Conservation (phyloP, 306 rosid species). For the Benincasa hispida region DNA sequence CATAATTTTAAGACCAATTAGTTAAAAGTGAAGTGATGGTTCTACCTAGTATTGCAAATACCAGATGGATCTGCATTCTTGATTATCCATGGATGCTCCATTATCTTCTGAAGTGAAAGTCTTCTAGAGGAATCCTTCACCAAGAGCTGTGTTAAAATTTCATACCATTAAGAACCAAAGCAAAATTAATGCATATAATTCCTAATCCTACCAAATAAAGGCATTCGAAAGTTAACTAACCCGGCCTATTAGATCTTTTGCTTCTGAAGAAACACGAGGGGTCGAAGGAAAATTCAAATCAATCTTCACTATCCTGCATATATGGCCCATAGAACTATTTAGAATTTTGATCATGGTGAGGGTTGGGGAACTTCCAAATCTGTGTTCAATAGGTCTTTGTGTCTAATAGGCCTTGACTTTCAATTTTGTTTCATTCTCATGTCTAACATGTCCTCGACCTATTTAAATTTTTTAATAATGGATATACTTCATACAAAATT, state of each 20-base stretch:
- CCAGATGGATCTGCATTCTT: slow-evolving; percentile 54
- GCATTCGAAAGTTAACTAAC: slow-evolving; percentile 24
- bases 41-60: slow-evolving; percentile 27
- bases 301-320: slow-evolving; percentile 51
- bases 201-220: not conserved
- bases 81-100: slow-evolving; percentile 80
- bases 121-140: slow-evolving; percentile 68
- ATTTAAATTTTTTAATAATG: too few species aligned
- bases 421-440: too few species aligned
- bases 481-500: too few species aligned
- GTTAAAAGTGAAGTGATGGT: not conserved
- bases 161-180: not conserved
- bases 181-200: not conserved
- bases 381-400: too few species aligned
- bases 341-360: not conserved
- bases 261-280: slow-evolving; percentile 51
- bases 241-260: slow-evolving; percentile 53
- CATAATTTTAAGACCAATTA: not conserved
- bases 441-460: too few species aligned
- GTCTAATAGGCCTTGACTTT: too few species aligned
- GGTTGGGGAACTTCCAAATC: too few species aligned
- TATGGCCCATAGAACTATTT: not conserved
- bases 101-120: slow-evolving; percentile 65
- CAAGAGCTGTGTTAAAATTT: slow-evolving; percentile 42
- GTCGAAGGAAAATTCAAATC: slow-evolving; percentile 52